Percentiles rank a stretch among this genome's conserved stretches.
Conservation (phyloP, 768 basidiomycete species). For the Mycena chlorophos region DNA sequence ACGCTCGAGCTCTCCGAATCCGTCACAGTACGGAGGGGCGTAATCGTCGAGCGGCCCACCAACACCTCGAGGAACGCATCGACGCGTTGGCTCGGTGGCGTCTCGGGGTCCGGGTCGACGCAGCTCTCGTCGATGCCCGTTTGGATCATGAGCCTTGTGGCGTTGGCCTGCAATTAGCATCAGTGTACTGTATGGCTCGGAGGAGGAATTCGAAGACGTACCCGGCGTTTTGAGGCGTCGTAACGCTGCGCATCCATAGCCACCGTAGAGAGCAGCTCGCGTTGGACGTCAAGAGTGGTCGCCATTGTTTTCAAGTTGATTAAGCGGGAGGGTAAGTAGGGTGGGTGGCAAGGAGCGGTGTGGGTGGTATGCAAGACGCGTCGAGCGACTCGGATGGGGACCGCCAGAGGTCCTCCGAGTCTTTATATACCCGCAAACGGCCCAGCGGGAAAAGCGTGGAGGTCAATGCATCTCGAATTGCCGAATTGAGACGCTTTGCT, state of each 20-base stretch:
- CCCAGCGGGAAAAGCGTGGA: too few species aligned
- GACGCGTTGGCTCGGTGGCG: background rate
- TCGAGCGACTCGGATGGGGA: too few species aligned
- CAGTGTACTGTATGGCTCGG: background rate
- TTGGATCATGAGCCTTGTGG: background rate
- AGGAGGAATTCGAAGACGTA: background rate
- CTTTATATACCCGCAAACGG: too few species aligned
- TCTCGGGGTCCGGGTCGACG: background rate
- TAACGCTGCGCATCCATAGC: background rate
- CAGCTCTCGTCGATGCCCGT: background rate
- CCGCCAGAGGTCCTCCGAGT: too few species aligned
- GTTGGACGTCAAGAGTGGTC: background rate
- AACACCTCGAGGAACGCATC: background rate
- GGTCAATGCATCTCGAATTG: too few species aligned
- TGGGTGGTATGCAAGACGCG: background rate
- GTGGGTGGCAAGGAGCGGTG: too few species aligned
- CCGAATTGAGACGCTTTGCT: too few species aligned
- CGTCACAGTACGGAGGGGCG: background rate
- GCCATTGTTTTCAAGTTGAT: background rate
- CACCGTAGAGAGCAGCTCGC: background rate
- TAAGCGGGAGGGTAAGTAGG: background rate
- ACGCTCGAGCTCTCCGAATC: too few species aligned
- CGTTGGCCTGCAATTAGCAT: background rate
- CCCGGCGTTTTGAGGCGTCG: background rate
- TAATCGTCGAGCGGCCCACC: background rate